phyloP scores from a whole-genome alignment of 495 filamentous ascomycete species.

The Amniculicola lignicola region DNA sequence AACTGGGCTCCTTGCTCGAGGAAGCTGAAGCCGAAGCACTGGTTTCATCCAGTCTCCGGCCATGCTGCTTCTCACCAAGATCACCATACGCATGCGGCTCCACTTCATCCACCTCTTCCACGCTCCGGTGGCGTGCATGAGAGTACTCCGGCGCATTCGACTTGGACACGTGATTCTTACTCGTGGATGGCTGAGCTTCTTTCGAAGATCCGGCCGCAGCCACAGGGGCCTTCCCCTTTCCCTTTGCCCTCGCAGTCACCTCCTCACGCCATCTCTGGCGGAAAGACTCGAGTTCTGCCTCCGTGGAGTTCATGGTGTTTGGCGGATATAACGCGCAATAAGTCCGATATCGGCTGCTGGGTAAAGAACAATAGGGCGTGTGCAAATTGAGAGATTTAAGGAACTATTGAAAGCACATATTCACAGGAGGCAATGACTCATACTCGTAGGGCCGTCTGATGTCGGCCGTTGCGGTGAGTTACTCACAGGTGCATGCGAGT shows the following conservation, averaged over 20 bases:
- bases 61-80: constrained; percentile 45
- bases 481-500: constrained; percentile 5
- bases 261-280: constrained; percentile 80
- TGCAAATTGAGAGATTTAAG: background rate
- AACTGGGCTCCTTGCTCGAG: constrained; percentile 55
- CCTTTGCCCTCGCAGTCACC: constrained; percentile 57
- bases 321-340: constrained; percentile 17
- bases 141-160: constrained; percentile 18
- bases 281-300: constrained; percentile 75
- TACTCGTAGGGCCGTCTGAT: background rate
- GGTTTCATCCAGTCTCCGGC: constrained; percentile 46
- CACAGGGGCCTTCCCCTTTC: constrained; percentile 39
- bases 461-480: constrained; percentile 19
- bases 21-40: constrained; percentile 21
- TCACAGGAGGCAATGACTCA: constrained; percentile 18
- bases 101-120: constrained; percentile 40
- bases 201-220: constrained; percentile 12
- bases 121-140: constrained; percentile 6
- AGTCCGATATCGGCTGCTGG: constrained; percentile 29
- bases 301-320: constrained; percentile 55
- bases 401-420: constrained; percentile 14
- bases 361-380: background rate
- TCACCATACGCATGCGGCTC: constrained; percentile 47
- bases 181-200: constrained; percentile 22
- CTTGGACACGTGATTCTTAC: constrained; percentile 6